Evolutionary conservation across 2,329 filamentous ascomycete species (phyloP).

Genomic region (Phialemoniopsis sp.): DNA sequence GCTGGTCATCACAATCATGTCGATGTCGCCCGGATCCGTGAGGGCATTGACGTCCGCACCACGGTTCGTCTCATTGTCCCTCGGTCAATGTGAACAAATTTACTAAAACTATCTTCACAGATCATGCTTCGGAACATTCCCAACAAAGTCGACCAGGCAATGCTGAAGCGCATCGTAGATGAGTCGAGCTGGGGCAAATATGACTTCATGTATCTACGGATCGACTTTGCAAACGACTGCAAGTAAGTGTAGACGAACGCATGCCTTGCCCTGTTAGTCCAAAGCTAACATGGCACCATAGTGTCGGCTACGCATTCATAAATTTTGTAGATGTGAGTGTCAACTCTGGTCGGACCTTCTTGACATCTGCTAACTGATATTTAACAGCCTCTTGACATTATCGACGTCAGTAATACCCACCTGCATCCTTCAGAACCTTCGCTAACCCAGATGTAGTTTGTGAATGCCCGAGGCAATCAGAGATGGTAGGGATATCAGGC

Average conservation of each 20-base stretch:
- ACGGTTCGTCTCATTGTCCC: conserved; percentile 48
- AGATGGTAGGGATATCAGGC: no score
- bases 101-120: conserved; percentile 30
- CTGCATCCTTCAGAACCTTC: neutral
- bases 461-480: conserved; percentile 64
- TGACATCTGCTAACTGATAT: conserved; percentile 26
- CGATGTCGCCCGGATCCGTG: conserved; percentile 54
- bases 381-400: conserved; percentile 66
- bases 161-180: conserved; percentile 77
- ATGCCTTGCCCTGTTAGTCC: no score
- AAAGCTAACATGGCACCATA: conserved; percentile 36
- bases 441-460: conserved; percentile 53
- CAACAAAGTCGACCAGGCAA: conserved; percentile 76
- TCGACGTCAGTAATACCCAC: conserved; percentile 51
- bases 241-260: conserved; percentile 53
- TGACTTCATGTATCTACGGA: conserved; percentile 93
- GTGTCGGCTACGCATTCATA: conserved; percentile 95
- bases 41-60: conserved; percentile 69
- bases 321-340: conserved; percentile 77
- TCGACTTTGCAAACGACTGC: conserved; percentile 81
- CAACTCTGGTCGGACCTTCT: neutral
- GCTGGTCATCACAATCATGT: conserved; percentile 58
- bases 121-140: conserved; percentile 96
- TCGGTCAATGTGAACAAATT: neutral
- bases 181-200: conserved; percentile 76